Conservation (phyloP, 208 protist genomes). For the Crithidia fasciculata region DNA sequence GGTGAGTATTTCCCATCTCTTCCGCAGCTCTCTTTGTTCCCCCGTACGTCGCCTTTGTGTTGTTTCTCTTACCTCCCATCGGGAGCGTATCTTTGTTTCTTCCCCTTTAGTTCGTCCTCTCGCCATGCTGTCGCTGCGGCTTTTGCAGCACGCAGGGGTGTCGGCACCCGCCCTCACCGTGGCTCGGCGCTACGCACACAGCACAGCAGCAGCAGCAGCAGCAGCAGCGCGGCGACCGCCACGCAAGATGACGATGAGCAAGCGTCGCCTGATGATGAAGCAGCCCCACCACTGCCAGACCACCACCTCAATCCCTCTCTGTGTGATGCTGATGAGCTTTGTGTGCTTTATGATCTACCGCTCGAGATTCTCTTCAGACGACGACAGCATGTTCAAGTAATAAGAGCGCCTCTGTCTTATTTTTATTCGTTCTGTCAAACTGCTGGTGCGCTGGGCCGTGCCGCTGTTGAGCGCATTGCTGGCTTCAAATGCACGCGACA, state of each 20-base stretch:
- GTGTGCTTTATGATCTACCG: conserved; percentile 37
- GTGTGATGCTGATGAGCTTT: conserved; percentile 49
- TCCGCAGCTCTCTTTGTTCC: too few relatives aligned
- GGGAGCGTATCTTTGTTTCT: too few relatives aligned
- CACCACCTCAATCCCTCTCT: conserved; percentile 42
- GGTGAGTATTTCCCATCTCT: too few relatives aligned
- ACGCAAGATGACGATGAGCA: conserved; percentile 56
- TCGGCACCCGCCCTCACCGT: neutral
- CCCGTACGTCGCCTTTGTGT: too few relatives aligned
- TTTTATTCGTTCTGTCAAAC: neutral
- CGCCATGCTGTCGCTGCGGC: too few relatives aligned
- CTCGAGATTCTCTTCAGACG: conserved; percentile 21
- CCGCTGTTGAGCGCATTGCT: too few relatives aligned
- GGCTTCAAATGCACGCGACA: too few relatives aligned
- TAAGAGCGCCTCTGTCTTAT: too few relatives aligned
- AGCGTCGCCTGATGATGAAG: conserved; percentile 49
- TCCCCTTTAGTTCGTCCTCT: too few relatives aligned
- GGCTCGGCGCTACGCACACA: conserved; percentile 1
- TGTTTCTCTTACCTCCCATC: too few relatives aligned
- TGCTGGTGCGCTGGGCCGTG: too few relatives aligned
- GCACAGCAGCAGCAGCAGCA: neutral
- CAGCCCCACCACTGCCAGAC: conserved; percentile 37
- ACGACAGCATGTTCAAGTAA: conserved; percentile 30
- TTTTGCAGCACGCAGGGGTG: neutral
- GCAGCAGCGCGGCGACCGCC: conserved; percentile 3